These are phyloP conservation scores for Rusavskia elegans DNA, from an alignment of 495 filamentous ascomycete genomes.

Conservation along the genomic window DNA sequence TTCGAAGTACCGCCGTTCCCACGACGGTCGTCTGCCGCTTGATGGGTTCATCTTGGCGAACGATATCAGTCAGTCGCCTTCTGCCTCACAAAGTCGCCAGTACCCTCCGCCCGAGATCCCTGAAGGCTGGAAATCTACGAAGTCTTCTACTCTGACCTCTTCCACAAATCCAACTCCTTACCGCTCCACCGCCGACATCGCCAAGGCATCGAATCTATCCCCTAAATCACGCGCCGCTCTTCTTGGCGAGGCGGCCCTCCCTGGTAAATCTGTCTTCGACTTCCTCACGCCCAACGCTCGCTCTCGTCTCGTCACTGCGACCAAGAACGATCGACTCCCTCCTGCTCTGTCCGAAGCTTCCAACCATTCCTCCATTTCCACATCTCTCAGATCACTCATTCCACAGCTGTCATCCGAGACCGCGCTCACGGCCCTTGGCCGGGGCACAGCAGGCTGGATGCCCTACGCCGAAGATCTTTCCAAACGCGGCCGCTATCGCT, in stretches of 20 bases:
- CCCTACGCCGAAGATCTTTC: constrained; percentile 71
- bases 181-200: constrained; percentile 56
- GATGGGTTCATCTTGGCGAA: constrained; percentile 69
- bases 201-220: constrained; percentile 59
- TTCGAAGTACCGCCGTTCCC: constrained; percentile 56
- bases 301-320: constrained; percentile 56
- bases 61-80: constrained; percentile 33
- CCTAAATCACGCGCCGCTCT: constrained; percentile 66
- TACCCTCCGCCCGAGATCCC: constrained; percentile 67
- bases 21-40: constrained; percentile 74
- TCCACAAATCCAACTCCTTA: constrained; percentile 26
- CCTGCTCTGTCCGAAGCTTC: constrained; percentile 58
- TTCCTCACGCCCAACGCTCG: constrained; percentile 73
- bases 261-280: constrained; percentile 91
- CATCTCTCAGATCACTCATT: constrained; percentile 43
- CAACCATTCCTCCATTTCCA: constrained; percentile 40
- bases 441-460: constrained; percentile 61
- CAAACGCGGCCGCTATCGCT: constrained; percentile 63
- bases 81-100: constrained; percentile 37
- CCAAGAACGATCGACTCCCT: constrained; percentile 64
- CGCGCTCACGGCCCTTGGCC: constrained; percentile 58
- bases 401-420: constrained; percentile 59
- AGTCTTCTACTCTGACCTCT: constrained; percentile 17
- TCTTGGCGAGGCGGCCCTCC: constrained; percentile 67
- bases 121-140: constrained; percentile 56